Conservation (phyloP, 2,329 filamentous ascomycete genomes). For the Alternaria sp. region DNA sequence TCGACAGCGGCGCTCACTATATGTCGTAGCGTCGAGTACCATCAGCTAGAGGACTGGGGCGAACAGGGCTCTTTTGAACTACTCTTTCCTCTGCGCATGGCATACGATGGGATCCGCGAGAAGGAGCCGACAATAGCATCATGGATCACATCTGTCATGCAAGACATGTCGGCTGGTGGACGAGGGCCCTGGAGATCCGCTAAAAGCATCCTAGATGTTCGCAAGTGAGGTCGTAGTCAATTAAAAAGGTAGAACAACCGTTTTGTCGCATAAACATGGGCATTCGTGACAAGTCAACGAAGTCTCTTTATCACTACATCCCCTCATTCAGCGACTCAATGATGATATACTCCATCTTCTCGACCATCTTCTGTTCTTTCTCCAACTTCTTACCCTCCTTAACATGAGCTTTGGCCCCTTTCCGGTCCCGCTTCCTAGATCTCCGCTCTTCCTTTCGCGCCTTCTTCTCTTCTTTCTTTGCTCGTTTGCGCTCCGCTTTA, state of each 20-base stretch:
- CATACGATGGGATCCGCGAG: background rate
- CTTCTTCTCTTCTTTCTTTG: background rate
- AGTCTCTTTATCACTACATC: background rate
- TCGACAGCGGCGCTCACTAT: background rate
- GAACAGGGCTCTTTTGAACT: background rate
- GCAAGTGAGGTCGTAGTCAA: background rate
- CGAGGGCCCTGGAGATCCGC: background rate
- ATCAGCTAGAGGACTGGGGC: background rate
- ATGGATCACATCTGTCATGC: background rate
- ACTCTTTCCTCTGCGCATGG: conserved; percentile 3
- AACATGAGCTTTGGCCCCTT: background rate
- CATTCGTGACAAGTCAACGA: background rate
- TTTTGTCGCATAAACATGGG: background rate
- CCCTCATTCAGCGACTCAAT: background rate
- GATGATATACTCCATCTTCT: background rate
- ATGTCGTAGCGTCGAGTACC: conserved; percentile 2
- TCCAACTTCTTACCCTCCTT: background rate
- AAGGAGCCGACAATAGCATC: background rate
- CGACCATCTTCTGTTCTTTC: background rate
- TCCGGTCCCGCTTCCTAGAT: background rate
- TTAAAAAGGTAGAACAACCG: background rate
- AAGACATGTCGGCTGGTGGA: background rate
- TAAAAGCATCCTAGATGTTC: background rate
- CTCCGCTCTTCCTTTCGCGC: background rate
- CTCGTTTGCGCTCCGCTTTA: background rate